Conservation (phyloP, 1,139 yeast genomes). For the Groenewaldozyma auringiensis region DNA sequence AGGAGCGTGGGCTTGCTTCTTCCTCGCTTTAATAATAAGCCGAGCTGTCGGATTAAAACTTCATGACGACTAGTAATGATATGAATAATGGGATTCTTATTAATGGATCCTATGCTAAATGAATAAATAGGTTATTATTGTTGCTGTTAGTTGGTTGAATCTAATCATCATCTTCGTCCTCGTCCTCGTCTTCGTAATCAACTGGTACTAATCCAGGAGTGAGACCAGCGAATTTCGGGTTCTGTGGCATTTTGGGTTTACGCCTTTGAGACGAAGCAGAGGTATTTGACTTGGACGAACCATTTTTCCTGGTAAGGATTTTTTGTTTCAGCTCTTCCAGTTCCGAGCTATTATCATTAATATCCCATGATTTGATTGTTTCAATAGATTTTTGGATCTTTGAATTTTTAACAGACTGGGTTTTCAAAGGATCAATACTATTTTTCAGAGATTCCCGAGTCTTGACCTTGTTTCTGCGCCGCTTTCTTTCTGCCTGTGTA, state of each 20-base stretch:
- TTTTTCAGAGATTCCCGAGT: slow-evolving; percentile 11
- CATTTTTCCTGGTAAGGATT: slow-evolving; percentile 11
- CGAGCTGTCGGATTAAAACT: slow-evolving; percentile 1
- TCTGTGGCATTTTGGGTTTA: slow-evolving; percentile 7
- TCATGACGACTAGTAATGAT: background rate
- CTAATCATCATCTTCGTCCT: background rate
- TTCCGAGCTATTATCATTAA: slow-evolving; percentile 7
- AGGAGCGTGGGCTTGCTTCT: slow-evolving; percentile 19
- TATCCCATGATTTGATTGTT: slow-evolving; percentile 15
- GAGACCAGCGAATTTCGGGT: slow-evolving; percentile 27
- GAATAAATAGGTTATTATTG: background rate
- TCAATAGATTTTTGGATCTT: slow-evolving; percentile 14
- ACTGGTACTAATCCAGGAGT: slow-evolving; percentile 94
- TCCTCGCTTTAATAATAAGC: slow-evolving; percentile 7
- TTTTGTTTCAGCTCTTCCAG: slow-evolving; percentile 16
- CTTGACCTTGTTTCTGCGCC: slow-evolving; percentile 10
- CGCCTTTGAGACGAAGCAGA: slow-evolving; percentile 8
- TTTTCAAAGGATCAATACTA: slow-evolving; percentile 13
- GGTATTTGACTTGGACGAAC: slow-evolving; percentile 2
- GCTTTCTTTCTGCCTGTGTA: slow-evolving; percentile 8
- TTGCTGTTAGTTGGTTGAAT: background rate
- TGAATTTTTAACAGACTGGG: slow-evolving; percentile 7
- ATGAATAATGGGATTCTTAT: too few relatives aligned
- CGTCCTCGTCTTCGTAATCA: slow-evolving; percentile 39
- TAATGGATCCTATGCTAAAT: background rate